phyloP scores from a whole-genome alignment of 495 filamentous ascomycete species.

The Podospora fimiseda region DNA sequence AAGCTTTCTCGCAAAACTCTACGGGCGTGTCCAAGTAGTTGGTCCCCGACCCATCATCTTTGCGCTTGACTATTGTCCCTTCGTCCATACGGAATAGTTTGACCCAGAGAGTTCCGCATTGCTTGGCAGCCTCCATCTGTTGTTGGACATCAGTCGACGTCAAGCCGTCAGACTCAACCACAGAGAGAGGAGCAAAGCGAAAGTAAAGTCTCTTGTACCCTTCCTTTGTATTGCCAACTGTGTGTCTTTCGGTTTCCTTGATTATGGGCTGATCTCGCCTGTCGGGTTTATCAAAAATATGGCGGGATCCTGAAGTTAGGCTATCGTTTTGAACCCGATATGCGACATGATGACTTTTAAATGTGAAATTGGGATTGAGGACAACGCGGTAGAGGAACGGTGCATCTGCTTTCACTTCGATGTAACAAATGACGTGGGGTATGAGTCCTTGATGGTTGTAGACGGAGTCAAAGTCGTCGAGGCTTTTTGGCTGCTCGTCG shows the following conservation, averaged over 20 bases:
- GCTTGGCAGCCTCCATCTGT: not conserved
- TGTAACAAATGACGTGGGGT: slow-evolving; percentile 10
- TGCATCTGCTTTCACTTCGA: slow-evolving; percentile 11
- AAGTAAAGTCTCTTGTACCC: not conserved
- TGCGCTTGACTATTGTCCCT: not conserved
- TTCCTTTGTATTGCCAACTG: not conserved
- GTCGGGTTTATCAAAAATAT: not conserved
- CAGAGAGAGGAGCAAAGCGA: not conserved
- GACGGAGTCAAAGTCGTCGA: not conserved
- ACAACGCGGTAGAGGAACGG: not conserved
- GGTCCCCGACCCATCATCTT: too few relatives aligned
- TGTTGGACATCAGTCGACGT: not conserved
- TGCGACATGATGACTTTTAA: not conserved
- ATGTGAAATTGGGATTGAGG: not conserved
- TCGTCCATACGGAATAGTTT: not conserved
- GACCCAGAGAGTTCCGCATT: not conserved
- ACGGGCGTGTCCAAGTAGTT: too few relatives aligned
- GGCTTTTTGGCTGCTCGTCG: not conserved
- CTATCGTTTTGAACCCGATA: not conserved
- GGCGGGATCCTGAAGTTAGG: not conserved
- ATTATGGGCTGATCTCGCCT: not conserved
- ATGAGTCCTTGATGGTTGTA: not conserved
- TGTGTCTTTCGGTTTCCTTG: not conserved
- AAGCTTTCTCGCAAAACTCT: slow-evolving; percentile 6
- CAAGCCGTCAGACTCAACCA: not conserved